Base-by-base conservation (phyloP, 768 basidiomycete species). In the Tylopilus subfusipes region DNA sequence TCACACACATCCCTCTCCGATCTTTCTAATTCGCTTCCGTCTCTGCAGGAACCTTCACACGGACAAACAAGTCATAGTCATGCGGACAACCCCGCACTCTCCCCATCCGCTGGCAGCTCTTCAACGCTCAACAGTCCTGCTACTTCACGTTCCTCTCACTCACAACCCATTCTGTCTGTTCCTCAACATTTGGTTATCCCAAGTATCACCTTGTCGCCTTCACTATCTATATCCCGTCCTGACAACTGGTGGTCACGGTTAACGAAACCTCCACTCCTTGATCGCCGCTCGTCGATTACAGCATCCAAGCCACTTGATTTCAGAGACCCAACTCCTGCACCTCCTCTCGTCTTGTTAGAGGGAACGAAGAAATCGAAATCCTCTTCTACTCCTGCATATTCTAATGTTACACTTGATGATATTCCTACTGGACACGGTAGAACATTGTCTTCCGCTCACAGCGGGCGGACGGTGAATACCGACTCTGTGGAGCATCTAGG, bases 241-340 rank as follows among this genome's bases (percentile, higher is more conserved):
- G 82, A 89, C 64, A 83, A 78, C 12, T 91, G 90, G 88, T 94
- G 90, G 86, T 70, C 77, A 10, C 83, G 87, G 3, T 84, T 94
- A 62, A 75, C 87, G 14, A 81, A 80, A 51, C 80, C 83, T 18
- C 79, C 82, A 31, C 74, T 89, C 47, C 75, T 87, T 25, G 87
- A 88, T 58, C 78, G 83, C 38, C 75, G 76, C 24, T 55, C 71
- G 12, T 82, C 77, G 60, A 75, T 75, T 51, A 70, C 70, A 52
- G 64, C 70, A 52, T 65, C 55, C 62, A 68, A 48, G 54, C 60
- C 43, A 42, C 66, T 76, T 14, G 85, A 90, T 21, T 81, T 93
- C 63, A 81, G 88, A 21, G 92, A 95, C 69, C 92, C 93, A 1
- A 84, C 85, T 48, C 88, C 90, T 1, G 82, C 82, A 4, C 91